Conservation (phyloP, 495 filamentous ascomycete genomes). For the Podospora pseudopauciseta region DNA sequence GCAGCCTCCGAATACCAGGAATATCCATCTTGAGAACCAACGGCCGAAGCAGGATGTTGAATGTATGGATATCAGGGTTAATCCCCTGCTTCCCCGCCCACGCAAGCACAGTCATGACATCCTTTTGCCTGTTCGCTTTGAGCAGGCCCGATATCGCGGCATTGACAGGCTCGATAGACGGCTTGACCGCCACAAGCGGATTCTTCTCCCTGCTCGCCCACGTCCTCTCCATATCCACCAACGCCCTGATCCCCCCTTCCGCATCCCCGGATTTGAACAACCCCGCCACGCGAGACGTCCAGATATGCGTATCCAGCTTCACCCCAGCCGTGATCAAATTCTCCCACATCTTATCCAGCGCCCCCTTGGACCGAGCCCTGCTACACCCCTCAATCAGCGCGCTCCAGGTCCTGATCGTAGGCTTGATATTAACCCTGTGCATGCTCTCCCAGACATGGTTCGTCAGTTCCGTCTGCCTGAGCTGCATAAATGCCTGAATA, state of each 20-base stretch:
- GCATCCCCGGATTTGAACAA: slow-evolving; percentile 49
- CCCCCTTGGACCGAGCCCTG: slow-evolving; percentile 43
- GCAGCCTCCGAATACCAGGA: slow-evolving; percentile 37
- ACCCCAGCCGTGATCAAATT: slow-evolving; percentile 50
- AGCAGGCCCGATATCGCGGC: slow-evolving; percentile 49
- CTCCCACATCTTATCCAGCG: slow-evolving; percentile 56
- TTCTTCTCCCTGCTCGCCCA: slow-evolving; percentile 45
- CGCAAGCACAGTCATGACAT: slow-evolving; percentile 47
- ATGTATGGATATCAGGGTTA: slow-evolving; percentile 58
- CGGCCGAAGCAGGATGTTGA: slow-evolving; percentile 61
- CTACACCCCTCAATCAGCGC: slow-evolving; percentile 60
- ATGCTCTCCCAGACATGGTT: slow-evolving; percentile 60
- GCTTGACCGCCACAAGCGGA: slow-evolving; percentile 45
- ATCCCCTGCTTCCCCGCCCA: slow-evolving; percentile 59
- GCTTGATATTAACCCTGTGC: slow-evolving; percentile 45
- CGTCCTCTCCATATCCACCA: slow-evolving; percentile 56
- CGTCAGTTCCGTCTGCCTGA: slow-evolving; percentile 46
- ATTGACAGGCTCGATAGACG: slow-evolving; percentile 61
- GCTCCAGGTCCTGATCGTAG: slow-evolving; percentile 57
- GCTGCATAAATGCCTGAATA: slow-evolving; percentile 47
- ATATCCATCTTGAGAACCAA: slow-evolving; percentile 46
- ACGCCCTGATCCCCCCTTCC: slow-evolving; percentile 49
- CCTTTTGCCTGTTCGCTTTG: slow-evolving; percentile 29
- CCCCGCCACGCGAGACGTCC: slow-evolving; percentile 61
- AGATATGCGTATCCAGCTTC: slow-evolving; percentile 53